Evolutionary conservation across 2,329 filamentous ascomycete genomes (phyloP), one percentile per base, ranked within the genome.

Genomic region (Dactylonectria estremocensis): DNA sequence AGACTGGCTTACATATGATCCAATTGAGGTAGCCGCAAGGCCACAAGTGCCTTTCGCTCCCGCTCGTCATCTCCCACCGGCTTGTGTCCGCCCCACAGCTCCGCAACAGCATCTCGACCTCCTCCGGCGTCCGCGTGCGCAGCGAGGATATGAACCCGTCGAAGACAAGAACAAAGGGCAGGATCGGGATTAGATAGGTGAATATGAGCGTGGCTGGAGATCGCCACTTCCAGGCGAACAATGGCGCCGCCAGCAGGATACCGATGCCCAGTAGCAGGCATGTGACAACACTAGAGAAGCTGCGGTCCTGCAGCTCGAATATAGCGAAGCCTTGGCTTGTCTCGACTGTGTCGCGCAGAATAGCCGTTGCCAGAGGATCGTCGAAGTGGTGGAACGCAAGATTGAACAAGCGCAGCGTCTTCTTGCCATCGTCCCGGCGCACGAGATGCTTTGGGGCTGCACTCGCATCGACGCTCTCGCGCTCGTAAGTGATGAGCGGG

Each of bases 381-480:
- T 90, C 87, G 72, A 95, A 95, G 80, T 95, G 92, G 79, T 95
- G 93, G 75, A 95, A 95, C 1, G 91, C 88, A 2, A 94, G 83
- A 77, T 91, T 93, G 79, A 93, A 95, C 56, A 94, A 81, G 5
- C 92, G 85, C 76, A 94, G 92, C 22, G 93, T 86, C 75, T 85
- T 86, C 55, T 82, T 83, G 3, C 81, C 82, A 11, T 79, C 76
- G 6, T 71, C 75, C 18, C 75, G 76, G 22, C 63, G 73, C 53
- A 88, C 80, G 35, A 91, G 78, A 46, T 84, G 79, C 35, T 79
- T 74, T n/a, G 90, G 88, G 2, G 88, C 89, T 57, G 85, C 81
- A 11, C 88, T 84, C 11, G 93, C 92, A 80, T 95, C 91, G 0
- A 95, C 89, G 14, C 89, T 82, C 37, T 86, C 78, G 0, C 84